Conservation (phyloP, 1,284 basidiomycete species). For the Erythrobasidium hasegawianum region DNA sequence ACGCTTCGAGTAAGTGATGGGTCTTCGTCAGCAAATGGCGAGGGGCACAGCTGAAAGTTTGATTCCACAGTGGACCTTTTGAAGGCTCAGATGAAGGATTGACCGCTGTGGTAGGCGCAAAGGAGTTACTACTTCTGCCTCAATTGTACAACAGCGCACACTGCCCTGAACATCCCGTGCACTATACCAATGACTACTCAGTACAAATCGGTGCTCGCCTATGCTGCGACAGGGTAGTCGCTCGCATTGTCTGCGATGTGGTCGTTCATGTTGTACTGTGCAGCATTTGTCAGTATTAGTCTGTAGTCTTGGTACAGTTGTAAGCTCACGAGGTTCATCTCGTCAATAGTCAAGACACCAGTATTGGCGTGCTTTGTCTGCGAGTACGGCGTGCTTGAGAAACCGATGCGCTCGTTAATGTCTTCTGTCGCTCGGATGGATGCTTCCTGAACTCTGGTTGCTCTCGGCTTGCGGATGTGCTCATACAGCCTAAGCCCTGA, state of each 20-base stretch:
- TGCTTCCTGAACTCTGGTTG: conserved; percentile 49
- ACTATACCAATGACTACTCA: too few species aligned
- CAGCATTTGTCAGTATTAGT: background rate
- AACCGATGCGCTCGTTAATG: conserved; percentile 51
- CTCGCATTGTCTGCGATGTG: conserved; percentile 23
- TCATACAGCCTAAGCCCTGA: conserved; percentile 49
- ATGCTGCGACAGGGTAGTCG: conserved; percentile 18
- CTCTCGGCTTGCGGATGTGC: conserved; percentile 50
- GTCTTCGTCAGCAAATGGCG: background rate
- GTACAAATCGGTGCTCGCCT: too few species aligned
- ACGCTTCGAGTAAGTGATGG: conserved; percentile 22
- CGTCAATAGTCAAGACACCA: conserved; percentile 45
- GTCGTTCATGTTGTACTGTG: conserved; percentile 13
- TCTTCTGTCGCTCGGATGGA: conserved; percentile 49
- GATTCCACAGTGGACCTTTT: background rate
- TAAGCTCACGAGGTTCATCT: conserved; percentile 35
- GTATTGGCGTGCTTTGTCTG: conserved; percentile 47
- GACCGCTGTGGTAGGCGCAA: background rate
- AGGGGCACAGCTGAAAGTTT: background rate
- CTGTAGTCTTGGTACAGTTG: background rate
- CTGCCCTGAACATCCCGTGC: background rate
- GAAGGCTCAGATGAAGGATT: background rate
- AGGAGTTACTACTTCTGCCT: background rate
- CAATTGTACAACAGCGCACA: background rate
- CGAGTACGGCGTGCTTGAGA: conserved; percentile 46